Percentiles rank a stretch among this genome's conserved stretches.
These are phyloP conservation scores for Trichoderma pleuroti DNA, from an alignment of 2,329 filamentous ascomycete genomes.

Conservation along the genomic window DNA sequence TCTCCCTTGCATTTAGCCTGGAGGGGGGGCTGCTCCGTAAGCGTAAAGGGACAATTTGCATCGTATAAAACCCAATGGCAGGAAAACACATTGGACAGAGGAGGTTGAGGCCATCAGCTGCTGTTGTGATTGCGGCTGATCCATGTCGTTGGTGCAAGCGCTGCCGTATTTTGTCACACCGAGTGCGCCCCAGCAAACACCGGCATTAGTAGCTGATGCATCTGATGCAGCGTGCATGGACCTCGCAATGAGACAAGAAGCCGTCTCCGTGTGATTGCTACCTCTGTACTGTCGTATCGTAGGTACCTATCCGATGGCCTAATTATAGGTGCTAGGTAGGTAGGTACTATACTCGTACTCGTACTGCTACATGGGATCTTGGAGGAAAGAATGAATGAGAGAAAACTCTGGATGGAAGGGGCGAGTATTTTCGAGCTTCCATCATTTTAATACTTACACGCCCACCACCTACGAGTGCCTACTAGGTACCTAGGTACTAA, in stretches of 20 bases:
- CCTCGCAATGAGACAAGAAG: background rate
- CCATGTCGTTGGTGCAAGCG: background rate
- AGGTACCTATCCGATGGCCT: background rate
- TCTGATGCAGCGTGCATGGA: background rate
- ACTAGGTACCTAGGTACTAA: too few relatives aligned
- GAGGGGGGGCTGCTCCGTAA: background rate
- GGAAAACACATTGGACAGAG: background rate
- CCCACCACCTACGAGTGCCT: too few relatives aligned
- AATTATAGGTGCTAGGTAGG: too few relatives aligned
- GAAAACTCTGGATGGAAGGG: background rate
- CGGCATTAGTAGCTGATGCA: background rate
- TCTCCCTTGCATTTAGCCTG: conserved; percentile 1
- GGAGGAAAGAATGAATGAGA: background rate
- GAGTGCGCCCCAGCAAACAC: background rate
- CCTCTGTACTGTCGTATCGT: background rate
- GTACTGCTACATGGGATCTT: background rate
- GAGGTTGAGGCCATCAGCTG: background rate
- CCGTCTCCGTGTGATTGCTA: background rate
- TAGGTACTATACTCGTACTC: too few relatives aligned
- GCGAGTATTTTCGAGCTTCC: background rate
- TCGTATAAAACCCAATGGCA: background rate
- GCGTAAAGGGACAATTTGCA: background rate
- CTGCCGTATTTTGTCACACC: background rate
- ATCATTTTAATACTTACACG: background rate
- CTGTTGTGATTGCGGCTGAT: background rate